phyloP scores from a whole-genome alignment of 805 yeast species.

The Jamesozyma rosinii region DNA sequence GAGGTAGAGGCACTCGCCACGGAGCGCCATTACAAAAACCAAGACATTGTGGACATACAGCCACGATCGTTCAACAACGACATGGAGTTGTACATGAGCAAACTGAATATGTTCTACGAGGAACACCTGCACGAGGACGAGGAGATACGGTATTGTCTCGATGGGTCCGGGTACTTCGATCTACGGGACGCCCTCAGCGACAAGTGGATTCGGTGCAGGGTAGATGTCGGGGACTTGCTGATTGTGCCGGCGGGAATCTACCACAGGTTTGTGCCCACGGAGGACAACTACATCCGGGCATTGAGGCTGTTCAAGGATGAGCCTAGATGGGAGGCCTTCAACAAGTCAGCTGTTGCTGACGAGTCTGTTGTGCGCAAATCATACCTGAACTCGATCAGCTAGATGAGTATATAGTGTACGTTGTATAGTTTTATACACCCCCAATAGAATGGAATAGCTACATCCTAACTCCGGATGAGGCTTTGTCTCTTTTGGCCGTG shows the following conservation, averaged over 20 bases:
- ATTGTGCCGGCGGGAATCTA: constrained; percentile 87
- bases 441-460: too few species aligned
- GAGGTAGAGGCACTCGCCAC: constrained; percentile 59
- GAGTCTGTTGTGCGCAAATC: constrained; percentile 37
- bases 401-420: too few species aligned
- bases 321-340: constrained; percentile 90
- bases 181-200: constrained; percentile 50
- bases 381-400: constrained; percentile 31
- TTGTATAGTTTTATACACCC: too few species aligned
- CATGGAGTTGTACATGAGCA: constrained; percentile 48
- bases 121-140: constrained; percentile 96
- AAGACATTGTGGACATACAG: constrained; percentile 61
- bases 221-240: constrained; percentile 54
- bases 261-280: constrained; percentile 79
- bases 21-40: constrained; percentile 66
- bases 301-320: constrained; percentile 82
- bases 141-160: constrained; percentile 82
- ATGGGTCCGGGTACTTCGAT: constrained; percentile 89
- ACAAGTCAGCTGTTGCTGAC: constrained; percentile 48
- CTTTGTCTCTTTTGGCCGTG: too few species aligned
- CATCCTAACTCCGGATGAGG: too few species aligned
- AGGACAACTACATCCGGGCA: constrained; percentile 58
- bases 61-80: constrained; percentile 54
- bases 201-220: constrained; percentile 68
- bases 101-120: constrained; percentile 59